These are phyloP conservation scores for Pleurostoma richardsiae DNA, from an alignment of 2,329 filamentous ascomycete genomes.

Conservation along the genomic window DNA sequence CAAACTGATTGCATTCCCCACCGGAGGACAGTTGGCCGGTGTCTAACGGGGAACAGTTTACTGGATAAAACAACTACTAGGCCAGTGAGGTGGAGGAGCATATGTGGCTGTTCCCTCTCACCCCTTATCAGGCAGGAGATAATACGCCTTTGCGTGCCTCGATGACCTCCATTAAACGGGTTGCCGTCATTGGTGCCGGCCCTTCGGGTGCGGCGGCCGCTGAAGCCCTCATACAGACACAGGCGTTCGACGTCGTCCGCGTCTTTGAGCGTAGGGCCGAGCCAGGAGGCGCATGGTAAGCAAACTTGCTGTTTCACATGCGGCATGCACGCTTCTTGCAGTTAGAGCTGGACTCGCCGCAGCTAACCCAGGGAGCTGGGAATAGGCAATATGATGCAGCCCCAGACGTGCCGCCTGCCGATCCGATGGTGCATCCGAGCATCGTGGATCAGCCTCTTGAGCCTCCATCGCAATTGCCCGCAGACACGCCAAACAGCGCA, in stretches of 20 bases:
- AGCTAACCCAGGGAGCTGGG: neutral
- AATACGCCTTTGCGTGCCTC: neutral
- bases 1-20: too few relatives aligned
- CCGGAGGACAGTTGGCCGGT: too few relatives aligned
- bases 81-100: too few relatives aligned
- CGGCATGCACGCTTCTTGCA: too few relatives aligned
- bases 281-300: constrained; percentile 5
- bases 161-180: neutral
- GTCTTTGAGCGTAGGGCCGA: constrained; percentile 1
- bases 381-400: neutral
- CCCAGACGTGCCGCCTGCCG: neutral
- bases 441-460: neutral
- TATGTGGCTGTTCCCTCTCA: too few relatives aligned
- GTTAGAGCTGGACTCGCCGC: neutral
- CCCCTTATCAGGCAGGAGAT: too few relatives aligned
- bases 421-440: neutral
- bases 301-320: neutral
- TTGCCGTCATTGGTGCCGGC: constrained; percentile 7
- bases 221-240: constrained; percentile 4
- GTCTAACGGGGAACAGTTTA: too few relatives aligned
- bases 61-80: too few relatives aligned
- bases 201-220: constrained; percentile 5
- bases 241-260: constrained; percentile 2
- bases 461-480: neutral
- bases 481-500: neutral